Base-by-base conservation (phyloP, 768 basidiomycete genomes). In the Pisolithus orientalis region DNA sequence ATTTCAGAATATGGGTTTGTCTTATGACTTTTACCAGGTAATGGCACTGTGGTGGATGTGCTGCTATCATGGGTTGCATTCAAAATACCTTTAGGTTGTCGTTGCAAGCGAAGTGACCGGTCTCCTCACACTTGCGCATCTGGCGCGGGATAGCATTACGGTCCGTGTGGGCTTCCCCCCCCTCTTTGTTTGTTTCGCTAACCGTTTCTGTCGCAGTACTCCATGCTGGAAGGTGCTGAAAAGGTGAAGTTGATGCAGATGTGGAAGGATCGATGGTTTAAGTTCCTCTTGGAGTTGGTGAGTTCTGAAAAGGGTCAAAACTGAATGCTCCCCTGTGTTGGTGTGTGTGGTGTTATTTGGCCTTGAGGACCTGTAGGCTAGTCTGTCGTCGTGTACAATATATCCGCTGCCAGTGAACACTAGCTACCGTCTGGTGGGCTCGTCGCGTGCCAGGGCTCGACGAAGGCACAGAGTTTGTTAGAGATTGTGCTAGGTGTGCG, bases 11-110 rank as follows among this genome's bases (percentile, higher is more conserved):
- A 82, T 84, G 79, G 87, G 87, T 0, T 72, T 90, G 5, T 82
- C 84, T 0, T 90, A 79, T 61, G 88, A 90, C 66, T 90, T 82
- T 64, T 90, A 77, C 65, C 88, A 90, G 73, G 86, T 82, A 57
- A 53, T 62, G 21, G 29, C 1, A 31, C 42, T 16, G 28, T 32
- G 28, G 2, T n/a, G 42, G 31, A 39, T 46, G 45, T 44, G 10
- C 5, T 25, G 6, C n/a, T 5, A 29, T 45, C 6, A 4, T 6
- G 42, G 16, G 29, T 11, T 3, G 32, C 9, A 10, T 42, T 49
- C 32, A 56, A 16, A 27, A 28, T 25, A 28, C 21, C 40, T n/a
- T 11, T 49, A 82, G 80, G 83, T 88, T 31, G 65, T 89, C n/a
- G 82, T 79, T 21, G 71, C 82, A 1, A 86, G 83, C 53, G 86